Evolutionary conservation across 768 basidiomycete species (phyloP).

Genomic region (Suillus occidentalis): DNA sequence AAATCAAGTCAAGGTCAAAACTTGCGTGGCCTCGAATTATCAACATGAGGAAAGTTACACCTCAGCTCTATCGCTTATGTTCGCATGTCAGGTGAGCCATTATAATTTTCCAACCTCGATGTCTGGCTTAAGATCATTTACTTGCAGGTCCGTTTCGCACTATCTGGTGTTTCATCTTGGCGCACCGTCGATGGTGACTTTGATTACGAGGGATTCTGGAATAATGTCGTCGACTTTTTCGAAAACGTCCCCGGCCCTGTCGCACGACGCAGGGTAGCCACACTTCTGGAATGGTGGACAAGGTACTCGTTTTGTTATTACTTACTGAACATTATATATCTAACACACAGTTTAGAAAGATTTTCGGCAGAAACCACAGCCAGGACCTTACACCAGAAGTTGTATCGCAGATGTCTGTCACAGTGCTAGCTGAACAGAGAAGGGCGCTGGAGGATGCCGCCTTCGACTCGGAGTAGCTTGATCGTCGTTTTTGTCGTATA

Average conservation of each 20-base stretch:
- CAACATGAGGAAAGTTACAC: background rate
- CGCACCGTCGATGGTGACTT: conserved; percentile 6
- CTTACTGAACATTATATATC: background rate
- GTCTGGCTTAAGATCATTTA: background rate
- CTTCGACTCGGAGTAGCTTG: background rate
- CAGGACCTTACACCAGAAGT: background rate
- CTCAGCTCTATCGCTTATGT: conserved; percentile 23
- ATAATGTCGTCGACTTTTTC: conserved; percentile 16
- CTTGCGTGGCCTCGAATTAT: conserved; percentile 3
- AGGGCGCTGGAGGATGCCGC: background rate
- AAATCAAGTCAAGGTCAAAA: background rate
- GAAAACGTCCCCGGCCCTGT: background rate
- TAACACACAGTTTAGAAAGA: background rate
- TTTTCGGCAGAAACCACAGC: background rate
- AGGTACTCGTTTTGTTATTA: background rate
- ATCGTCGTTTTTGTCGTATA: too few species aligned
- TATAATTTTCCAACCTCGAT: background rate
- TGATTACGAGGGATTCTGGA: conserved; percentile 15
- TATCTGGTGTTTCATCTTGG: conserved; percentile 15
- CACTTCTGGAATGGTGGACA: conserved; percentile 19
- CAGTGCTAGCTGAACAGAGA: background rate
- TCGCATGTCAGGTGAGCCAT: conserved; percentile 21
- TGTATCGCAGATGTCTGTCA: background rate
- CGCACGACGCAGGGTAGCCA: too few species aligned
- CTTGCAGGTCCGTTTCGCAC: conserved; percentile 15